Evolutionary conservation across 2,329 filamentous ascomycete genomes (phyloP).

Genomic region (Aspergillus fijiensis): DNA sequence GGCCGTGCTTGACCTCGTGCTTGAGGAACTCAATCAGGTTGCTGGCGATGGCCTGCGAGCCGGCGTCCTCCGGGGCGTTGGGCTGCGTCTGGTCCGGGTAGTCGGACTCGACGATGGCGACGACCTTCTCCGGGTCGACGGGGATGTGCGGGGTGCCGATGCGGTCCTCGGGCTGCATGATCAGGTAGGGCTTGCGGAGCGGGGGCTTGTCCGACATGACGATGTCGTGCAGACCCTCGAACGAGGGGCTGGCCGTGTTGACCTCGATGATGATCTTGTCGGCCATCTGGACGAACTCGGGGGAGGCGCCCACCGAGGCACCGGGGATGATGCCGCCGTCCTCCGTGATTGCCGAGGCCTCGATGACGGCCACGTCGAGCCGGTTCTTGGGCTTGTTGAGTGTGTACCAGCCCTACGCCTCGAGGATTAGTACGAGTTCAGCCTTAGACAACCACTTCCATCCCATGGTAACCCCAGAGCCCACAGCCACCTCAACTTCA

Average conservation of each 20-base stretch:
- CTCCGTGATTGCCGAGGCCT: conserved; percentile 82
- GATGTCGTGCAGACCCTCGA: conserved; percentile 88
- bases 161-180: conserved; percentile 81
- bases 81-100: conserved; percentile 75
- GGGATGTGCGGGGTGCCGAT: conserved; percentile 82
- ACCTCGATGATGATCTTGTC: conserved; percentile 93
- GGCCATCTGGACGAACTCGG: conserved; percentile 84
- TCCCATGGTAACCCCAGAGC: no score
- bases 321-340: conserved; percentile 87
- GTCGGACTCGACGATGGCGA: conserved; percentile 80
- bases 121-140: conserved; percentile 78
- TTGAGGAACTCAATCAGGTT: conserved; percentile 84
- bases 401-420: conserved; percentile 70
- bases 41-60: conserved; percentile 68
- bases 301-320: conserved; percentile 79
- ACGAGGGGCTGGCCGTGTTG: conserved; percentile 80
- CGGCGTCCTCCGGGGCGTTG: conserved; percentile 74
- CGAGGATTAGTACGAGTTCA: conserved; percentile 9
- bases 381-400: conserved; percentile 71
- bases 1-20: conserved; percentile 76
- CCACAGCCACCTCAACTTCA: not conserved
- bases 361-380: conserved; percentile 80
- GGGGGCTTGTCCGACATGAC: conserved; percentile 84
- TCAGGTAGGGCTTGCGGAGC: conserved; percentile 76
- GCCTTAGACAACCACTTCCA: no score